A percentile compares a stretch with the other conserved stretches of the same genome.
Evolutionary conservation across 2,329 filamentous ascomycete species (phyloP).

Genomic region (Cladobotryum mycophilum): DNA sequence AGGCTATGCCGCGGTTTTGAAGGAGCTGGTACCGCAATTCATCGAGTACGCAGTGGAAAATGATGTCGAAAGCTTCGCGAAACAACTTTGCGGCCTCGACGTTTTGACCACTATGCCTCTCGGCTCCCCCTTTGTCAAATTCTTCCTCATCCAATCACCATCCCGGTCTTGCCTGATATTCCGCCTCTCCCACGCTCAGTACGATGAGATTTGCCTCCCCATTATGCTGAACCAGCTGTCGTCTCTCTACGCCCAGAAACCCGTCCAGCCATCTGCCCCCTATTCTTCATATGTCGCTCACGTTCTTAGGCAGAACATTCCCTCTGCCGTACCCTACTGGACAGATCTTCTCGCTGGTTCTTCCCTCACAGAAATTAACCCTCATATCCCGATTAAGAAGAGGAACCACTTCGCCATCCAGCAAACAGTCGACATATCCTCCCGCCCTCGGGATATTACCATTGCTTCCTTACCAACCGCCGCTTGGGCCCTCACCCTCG

Average conservation of each 20-base stretch:
- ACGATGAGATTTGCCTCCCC: slow-evolving; percentile 62
- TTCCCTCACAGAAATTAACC: slow-evolving; percentile 40
- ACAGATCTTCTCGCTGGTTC: slow-evolving; percentile 50
- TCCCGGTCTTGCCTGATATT: slow-evolving; percentile 43
- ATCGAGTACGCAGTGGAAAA: slow-evolving; percentile 45
- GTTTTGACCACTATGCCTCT: slow-evolving; percentile 49
- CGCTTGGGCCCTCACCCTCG: slow-evolving; percentile 58
- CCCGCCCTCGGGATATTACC: slow-evolving; percentile 49
- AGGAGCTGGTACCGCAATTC: slow-evolving; percentile 45
- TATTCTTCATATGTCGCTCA: slow-evolving; percentile 43
- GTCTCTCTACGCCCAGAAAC: slow-evolving; percentile 32
- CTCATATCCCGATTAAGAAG: slow-evolving; percentile 29
- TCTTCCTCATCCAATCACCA: slow-evolving; percentile 40
- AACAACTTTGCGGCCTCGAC: slow-evolving; percentile 49
- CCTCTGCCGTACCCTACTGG: slow-evolving; percentile 56
- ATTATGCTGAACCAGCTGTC: slow-evolving; percentile 56
- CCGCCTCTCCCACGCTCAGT: slow-evolving; percentile 62
- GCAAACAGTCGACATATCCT: slow-evolving; percentile 38
- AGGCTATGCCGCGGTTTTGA: slow-evolving; percentile 53
- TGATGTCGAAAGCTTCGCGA: slow-evolving; percentile 43
- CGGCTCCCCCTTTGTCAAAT: slow-evolving; percentile 56
- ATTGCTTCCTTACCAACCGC: slow-evolving; percentile 60
- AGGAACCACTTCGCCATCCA: slow-evolving; percentile 37
- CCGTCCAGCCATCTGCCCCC: slow-evolving; percentile 27
- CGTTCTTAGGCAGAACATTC: slow-evolving; percentile 33